These are phyloP conservation scores for Penicillium sp. DNA, from an alignment of 2,329 filamentous ascomycete species.

Conservation along the genomic window DNA sequence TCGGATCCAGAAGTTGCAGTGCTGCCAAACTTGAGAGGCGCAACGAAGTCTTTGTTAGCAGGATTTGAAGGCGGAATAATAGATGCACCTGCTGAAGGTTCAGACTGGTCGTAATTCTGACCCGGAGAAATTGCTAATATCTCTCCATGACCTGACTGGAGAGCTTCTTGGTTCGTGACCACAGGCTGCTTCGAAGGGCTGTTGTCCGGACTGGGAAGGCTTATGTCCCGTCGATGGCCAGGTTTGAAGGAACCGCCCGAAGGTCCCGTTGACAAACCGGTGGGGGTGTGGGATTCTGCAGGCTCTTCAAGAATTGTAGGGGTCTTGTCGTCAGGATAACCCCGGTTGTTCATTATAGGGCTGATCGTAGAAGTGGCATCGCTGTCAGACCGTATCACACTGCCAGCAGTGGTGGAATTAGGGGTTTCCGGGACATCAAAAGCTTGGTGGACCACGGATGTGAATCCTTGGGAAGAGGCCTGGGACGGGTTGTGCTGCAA, in stretches of 20 bases:
- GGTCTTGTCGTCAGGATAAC: slow-evolving; percentile 40
- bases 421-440: slow-evolving; percentile 57
- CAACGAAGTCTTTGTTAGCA: slow-evolving; percentile 22
- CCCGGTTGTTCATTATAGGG: slow-evolving; percentile 54
- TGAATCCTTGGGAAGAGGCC: slow-evolving; percentile 43
- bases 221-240: slow-evolving; percentile 54
- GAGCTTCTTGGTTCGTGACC: slow-evolving; percentile 43
- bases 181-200: slow-evolving; percentile 58
- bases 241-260: slow-evolving; percentile 42
- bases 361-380: slow-evolving; percentile 59
- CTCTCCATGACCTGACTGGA: slow-evolving; percentile 44
- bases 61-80: slow-evolving; percentile 7
- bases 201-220: slow-evolving; percentile 54
- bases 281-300: slow-evolving; percentile 29
- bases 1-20: slow-evolving; percentile 15
- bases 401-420: slow-evolving; percentile 48
- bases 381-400: slow-evolving; percentile 56
- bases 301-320: slow-evolving; percentile 55
- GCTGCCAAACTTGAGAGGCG: slow-evolving; percentile 32
- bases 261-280: slow-evolving; percentile 10
- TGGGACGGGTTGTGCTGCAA: slow-evolving; percentile 52
- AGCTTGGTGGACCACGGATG: slow-evolving; percentile 59
- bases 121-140: slow-evolving; percentile 38
- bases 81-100: background rate
- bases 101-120: slow-evolving; percentile 10